Conservation (phyloP, 2,329 filamentous ascomycete species). For the Hymenoscyphus infarciens region DNA sequence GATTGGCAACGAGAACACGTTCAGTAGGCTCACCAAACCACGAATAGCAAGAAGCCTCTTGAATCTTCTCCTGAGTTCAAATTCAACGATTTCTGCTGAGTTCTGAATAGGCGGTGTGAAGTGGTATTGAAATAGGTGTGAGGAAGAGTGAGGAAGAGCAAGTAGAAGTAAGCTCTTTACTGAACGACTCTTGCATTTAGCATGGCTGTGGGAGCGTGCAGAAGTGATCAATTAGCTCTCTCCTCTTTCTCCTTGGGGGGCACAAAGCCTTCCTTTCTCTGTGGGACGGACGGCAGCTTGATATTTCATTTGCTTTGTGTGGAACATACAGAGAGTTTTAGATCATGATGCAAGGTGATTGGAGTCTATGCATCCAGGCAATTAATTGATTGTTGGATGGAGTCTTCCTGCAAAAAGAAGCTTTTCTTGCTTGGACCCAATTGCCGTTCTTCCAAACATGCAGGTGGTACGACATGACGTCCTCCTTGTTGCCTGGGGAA, state of each 20-base stretch:
- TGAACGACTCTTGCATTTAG: constrained; percentile 18
- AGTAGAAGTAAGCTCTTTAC: constrained; percentile 19
- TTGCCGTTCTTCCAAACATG: not conserved
- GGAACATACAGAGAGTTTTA: not conserved
- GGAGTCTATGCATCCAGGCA: not conserved
- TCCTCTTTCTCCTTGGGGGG: constrained; percentile 9
- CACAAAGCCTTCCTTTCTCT: constrained; percentile 25
- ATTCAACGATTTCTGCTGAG: not conserved
- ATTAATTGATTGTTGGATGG: not conserved
- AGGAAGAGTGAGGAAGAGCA: constrained; percentile 17
- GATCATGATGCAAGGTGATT: not conserved
- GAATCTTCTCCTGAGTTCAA: constrained; percentile 3
- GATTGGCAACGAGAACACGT: constrained; percentile 4
- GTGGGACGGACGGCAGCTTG: constrained; percentile 13
- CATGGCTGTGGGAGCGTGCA: constrained; percentile 25
- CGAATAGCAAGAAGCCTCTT: not conserved
- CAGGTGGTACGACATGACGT: not conserved
- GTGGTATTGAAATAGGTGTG: constrained; percentile 18
- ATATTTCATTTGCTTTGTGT: constrained; percentile 3
- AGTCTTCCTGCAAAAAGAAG: not conserved
- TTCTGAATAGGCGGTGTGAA: constrained; percentile 25
- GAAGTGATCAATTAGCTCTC: constrained; percentile 9
- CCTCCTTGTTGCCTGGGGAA: constrained; percentile 4
- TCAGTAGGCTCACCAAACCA: not conserved
- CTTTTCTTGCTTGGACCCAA: not conserved